Base-by-base conservation (phyloP, 352 stramenopile genomes). In the Globisporangium rhizosaccharum region DNA sequence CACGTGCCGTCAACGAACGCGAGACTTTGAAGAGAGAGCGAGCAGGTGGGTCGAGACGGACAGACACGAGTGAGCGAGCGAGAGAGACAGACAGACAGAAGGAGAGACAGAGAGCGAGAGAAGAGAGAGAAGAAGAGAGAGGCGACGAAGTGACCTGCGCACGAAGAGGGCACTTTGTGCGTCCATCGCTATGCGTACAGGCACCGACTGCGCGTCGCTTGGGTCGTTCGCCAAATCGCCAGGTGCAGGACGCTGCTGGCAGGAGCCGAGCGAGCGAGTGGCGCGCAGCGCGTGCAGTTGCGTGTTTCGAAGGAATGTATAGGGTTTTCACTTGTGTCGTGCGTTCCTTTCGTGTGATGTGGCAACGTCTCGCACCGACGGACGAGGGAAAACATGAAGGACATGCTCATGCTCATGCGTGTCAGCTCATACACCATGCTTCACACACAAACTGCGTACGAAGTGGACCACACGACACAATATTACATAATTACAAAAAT, bases 41-140 rank as follows among this genome's bases (percentile, higher is more conserved):
- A 44, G 23, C 25, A 53, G 8, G 46, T 39, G 47, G 56, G 53
- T 23, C 14, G 25, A 59, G 49, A 12, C 58, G 11, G 39, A 23
- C 20, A 14, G 30, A 46, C 46, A 44, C 28, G 51, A 62, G 23
- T 26, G 44, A 25, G 11, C 51, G 61, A 68, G 57, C 52, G 55
- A 37, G 30, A 57, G 23, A 63, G 28, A 56, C 28, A 61, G 28
- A 44, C 0, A 61, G 50, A 64, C 45, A 62, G 50, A 55, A 50
- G 44, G 39, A 33, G 15, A 59, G 54, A 47, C 12, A 23, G 51
- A 51, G 44, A 25, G 11, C 51, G 61, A 68, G 57, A 55, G 55
- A 37, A 23, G 46, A 51, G 44, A 53, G 11, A 18, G 50, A 36
- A 49, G 48, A 14, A 54, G 56, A 46, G 14, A 48, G 23, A 45